These are phyloP conservation scores for Lactarius evosmus DNA, from an alignment of 768 basidiomycete species.

Conservation along the genomic window DNA sequence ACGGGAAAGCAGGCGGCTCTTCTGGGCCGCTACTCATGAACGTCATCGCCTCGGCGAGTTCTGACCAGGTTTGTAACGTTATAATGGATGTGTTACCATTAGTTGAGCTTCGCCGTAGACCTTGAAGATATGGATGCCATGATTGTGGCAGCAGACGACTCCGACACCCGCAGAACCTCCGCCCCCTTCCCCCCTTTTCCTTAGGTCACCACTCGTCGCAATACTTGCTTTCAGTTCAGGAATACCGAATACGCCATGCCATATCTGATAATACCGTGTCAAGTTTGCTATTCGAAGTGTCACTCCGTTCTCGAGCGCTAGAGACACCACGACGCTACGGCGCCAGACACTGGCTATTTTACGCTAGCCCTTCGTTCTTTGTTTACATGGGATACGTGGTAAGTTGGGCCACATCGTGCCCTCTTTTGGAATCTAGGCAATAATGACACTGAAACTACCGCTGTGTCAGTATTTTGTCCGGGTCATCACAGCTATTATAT, in stretches of 20 bases:
- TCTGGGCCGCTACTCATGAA: constrained; percentile 25
- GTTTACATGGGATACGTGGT: constrained; percentile 20
- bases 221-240: constrained; percentile 25
- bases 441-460: constrained; percentile 10
- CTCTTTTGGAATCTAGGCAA: constrained; percentile 1
- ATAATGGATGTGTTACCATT: not conserved
- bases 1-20: constrained; percentile 21
- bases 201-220: constrained; percentile 17
- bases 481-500: constrained; percentile 17
- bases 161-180: not conserved
- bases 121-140: constrained; percentile 30
- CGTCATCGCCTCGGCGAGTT: constrained; percentile 27
- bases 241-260: constrained; percentile 20
- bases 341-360: constrained; percentile 8
- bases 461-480: constrained; percentile 12
- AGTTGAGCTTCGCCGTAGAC: constrained; percentile 14
- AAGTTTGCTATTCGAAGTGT: constrained; percentile 11
- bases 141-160: constrained; percentile 13
- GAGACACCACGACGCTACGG: constrained; percentile 1
- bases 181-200: not conserved
- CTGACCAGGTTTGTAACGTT: constrained; percentile 24
- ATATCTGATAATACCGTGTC: constrained; percentile 17
- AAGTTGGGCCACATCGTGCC: constrained; percentile 5
- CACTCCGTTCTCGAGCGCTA: constrained; percentile 17
- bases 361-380: constrained; percentile 12